Evolutionary conservation across 2,329 filamentous ascomycete species (phyloP).

Genomic region (Pseudopyricularia javanii): DNA sequence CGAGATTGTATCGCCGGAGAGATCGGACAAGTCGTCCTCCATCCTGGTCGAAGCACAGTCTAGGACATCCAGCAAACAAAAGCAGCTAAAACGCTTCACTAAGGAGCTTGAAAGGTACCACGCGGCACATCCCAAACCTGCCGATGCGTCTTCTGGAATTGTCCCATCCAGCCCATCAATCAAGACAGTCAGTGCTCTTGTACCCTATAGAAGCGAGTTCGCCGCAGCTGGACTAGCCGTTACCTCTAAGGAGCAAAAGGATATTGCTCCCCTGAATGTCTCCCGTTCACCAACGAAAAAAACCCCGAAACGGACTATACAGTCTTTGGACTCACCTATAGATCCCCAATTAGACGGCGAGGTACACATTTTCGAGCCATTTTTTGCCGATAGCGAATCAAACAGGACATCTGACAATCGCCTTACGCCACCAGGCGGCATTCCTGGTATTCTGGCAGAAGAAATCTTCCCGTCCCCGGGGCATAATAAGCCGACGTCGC

Average conservation of each 20-base stretch:
- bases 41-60: conserved; percentile 14
- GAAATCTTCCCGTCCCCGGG: background rate
- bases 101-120: conserved; percentile 27
- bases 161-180: conserved; percentile 26
- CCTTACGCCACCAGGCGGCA: background rate
- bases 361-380: background rate
- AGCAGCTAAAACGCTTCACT: conserved; percentile 26
- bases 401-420: background rate
- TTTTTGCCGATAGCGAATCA: background rate
- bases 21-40: conserved; percentile 3
- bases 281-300: background rate
- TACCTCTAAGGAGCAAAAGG: conserved; percentile 35
- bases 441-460: background rate
- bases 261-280: background rate
- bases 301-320: background rate
- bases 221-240: conserved; percentile 40
- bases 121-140: conserved; percentile 22
- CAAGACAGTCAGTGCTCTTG: conserved; percentile 37
- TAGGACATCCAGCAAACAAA: conserved; percentile 28
- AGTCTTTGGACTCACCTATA: background rate
- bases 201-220: conserved; percentile 42
- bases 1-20: conserved; percentile 15
- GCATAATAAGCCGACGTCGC: background rate
- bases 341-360: background rate
- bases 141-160: conserved; percentile 7